These are phyloP conservation scores for Globisporangium mamillatum DNA, from an alignment of 352 stramenopile genomes.

Conservation along the genomic window DNA sequence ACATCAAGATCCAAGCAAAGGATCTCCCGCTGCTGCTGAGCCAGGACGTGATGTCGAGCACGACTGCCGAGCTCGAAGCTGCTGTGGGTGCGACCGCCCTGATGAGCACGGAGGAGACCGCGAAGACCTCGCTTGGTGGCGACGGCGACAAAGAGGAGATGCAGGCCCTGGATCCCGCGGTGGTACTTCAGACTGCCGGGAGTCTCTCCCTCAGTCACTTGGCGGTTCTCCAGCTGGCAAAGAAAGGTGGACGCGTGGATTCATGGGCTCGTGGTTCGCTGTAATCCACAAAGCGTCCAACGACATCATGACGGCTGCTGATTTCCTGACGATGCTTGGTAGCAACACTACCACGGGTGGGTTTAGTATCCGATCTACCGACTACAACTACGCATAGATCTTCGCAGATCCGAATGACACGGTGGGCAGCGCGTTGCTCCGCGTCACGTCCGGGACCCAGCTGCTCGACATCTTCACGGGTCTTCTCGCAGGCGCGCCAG, in stretches of 20 bases:
- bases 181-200: constrained; percentile 40
- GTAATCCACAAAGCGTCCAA: constrained; percentile 61
- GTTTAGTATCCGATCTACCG: constrained; percentile 36
- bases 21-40: constrained; percentile 7
- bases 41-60: constrained; percentile 22
- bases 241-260: constrained; percentile 53
- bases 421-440: constrained; percentile 41
- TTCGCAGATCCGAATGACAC: constrained; percentile 45
- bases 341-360: constrained; percentile 33
- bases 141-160: constrained; percentile 27
- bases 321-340: constrained; percentile 60
- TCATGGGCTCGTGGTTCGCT: constrained; percentile 72
- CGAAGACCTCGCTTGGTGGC: constrained; percentile 28
- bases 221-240: constrained; percentile 43
- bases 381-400: constrained; percentile 71
- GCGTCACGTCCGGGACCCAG: constrained; percentile 52
- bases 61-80: constrained; percentile 18
- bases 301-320: constrained; percentile 53
- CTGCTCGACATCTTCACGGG: constrained; percentile 66
- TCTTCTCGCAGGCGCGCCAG: constrained; percentile 48
- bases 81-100: constrained; percentile 59
- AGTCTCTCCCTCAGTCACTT: constrained; percentile 57
- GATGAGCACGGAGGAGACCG: constrained; percentile 53
- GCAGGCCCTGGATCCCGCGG: constrained; percentile 29
- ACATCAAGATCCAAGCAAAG: constrained; percentile 4